Evolutionary conservation across 768 basidiomycete species (phyloP), one percentile per base, ranked within the genome.

Genomic region (Paxillus rubicundulus): DNA sequence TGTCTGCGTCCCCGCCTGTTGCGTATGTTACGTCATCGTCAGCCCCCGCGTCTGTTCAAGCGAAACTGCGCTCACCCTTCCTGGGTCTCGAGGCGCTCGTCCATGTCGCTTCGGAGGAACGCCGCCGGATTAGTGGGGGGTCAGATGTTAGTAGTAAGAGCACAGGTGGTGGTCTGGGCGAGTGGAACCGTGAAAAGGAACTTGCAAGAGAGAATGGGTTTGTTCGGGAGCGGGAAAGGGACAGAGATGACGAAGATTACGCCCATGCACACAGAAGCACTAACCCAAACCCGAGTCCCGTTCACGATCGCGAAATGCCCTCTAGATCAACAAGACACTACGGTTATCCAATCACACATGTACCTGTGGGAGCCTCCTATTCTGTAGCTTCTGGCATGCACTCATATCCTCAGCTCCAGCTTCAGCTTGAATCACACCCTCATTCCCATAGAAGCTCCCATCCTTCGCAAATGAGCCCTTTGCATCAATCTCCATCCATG

Each of bases 31-130:
- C 37, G 4, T 12, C 40, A 6, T 12, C 40, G 13, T 33, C 49
- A 9, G 48, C 62, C 18, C 62, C 60, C 36, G 57, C 62, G 10
- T 47, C 60, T 39, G 56, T 58, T 32, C 58, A n/a, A 61, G 33
- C 32, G 32, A 52, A 49, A 37, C 69, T 6, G 46, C 65, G 47
- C 45, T 60, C 33, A 46, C 68, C 51, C 49, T 58, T 55, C 34
- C 61, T 70, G 3, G 79, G 78, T 20, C 69, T 88, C 45, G 85
- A 88, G 42, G 85, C 83, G 3, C 78, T 89, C 39, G 86, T 85
- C 10, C 84, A 87, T 67, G 86, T 79, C 18, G 87, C 87, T 4
- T 81, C 82, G 1, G 80, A 84, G 60, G 86, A 87, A 59, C 77
- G 81, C 41, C 74, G 78, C 32, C 70, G 84, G 27, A 73, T 87